Evolutionary conservation across 2,329 filamentous ascomycete species (phyloP).

Genomic region (Fusarium equiseti): DNA sequence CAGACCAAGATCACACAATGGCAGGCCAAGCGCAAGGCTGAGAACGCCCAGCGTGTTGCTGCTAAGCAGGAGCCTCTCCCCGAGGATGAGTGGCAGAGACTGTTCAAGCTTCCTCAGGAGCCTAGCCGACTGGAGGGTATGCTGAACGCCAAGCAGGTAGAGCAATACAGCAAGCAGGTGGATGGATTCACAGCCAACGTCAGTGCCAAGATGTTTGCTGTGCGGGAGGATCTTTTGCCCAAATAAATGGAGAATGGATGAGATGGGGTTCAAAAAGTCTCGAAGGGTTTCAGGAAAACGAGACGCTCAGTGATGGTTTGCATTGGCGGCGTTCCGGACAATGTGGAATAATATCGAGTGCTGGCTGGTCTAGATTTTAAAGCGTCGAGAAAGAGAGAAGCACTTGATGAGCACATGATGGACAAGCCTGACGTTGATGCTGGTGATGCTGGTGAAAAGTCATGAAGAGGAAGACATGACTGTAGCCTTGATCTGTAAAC

Average conservation of each 20-base stretch:
- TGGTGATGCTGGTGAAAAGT: conserved; percentile 35
- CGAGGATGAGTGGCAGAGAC: conserved; percentile 97
- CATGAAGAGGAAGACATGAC: conserved; percentile 30
- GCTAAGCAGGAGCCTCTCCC: conserved; percentile 91
- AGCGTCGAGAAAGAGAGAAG: conserved; percentile 51
- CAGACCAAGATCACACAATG: conserved; percentile 96
- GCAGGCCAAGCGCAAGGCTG: conserved; percentile 96
- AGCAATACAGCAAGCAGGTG: conserved; percentile 97
- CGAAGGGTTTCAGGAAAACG: conserved; percentile 46
- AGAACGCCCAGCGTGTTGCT: conserved; percentile 86
- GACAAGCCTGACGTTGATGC: conserved; percentile 30
- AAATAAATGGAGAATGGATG: conserved; percentile 54
- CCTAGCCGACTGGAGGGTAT: conserved; percentile 93
- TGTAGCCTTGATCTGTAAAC: conserved; percentile 18
- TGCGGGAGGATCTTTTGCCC: conserved; percentile 77
- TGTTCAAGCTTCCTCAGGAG: conserved; percentile 98
- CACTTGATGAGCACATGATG: conserved; percentile 47
- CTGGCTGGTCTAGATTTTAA: conserved; percentile 53
- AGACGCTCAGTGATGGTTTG: conserved; percentile 54
- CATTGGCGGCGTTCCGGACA: conserved; percentile 59
- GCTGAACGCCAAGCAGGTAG: conserved; percentile 94
- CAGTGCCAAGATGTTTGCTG: conserved; percentile 97
- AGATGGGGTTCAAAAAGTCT: conserved; percentile 44
- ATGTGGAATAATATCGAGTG: conserved; percentile 55
- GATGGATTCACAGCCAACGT: conserved; percentile 94